Evolutionary conservation across 108 stramenopile species (phyloP), one percentile per base, ranked within the genome.

Genomic region (Fragilariopsis cylindrus): DNA sequence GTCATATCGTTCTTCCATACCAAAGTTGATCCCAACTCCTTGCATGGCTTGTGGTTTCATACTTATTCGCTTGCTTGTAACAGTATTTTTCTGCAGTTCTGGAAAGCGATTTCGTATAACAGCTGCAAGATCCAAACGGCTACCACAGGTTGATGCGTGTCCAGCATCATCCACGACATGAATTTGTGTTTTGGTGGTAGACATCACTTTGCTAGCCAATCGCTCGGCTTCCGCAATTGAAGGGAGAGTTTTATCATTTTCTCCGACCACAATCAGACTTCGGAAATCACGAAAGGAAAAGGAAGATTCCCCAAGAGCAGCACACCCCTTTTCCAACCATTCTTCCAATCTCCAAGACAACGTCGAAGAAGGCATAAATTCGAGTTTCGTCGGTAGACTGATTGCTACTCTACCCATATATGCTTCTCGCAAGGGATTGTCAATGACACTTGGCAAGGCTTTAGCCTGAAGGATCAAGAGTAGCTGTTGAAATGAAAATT

Each of bases 351-450:
- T 76, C 92, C 92, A 93, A 41, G 71, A 56, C n/a, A 96, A 69
- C 11, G 92, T 92, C 11, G 81, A 86, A 72, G 90, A 83, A 44
- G 87, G 80, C 89, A 96, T 91, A 62, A 84, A 89, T 55, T 86
- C 76, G 45, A 93, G 68, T 71, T 88, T 74, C 56, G 69, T 78
- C 1, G 88, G 80, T 13, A 93, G 71, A 40, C 86, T 78, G 63
- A 92, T 79, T 44, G 95, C 95, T 11, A 90, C 81, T 8, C 95
- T 85, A 5, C 95, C 95, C 95, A 92, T 84, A 70, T 93, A 96
- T 5, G 95, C 92, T 79, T 96, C 95, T 48, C 91, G 79, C 49
- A 49, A 42, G 2, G 84, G 79, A 71, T 76, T 80, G 65, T 96
- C 90, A 67, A 96, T 80, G 30, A 96, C 88, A 49, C 81, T 80